phyloP scores from a whole-genome alignment of 805 yeast species.

The Saccharomycopsis schoenii region DNA sequence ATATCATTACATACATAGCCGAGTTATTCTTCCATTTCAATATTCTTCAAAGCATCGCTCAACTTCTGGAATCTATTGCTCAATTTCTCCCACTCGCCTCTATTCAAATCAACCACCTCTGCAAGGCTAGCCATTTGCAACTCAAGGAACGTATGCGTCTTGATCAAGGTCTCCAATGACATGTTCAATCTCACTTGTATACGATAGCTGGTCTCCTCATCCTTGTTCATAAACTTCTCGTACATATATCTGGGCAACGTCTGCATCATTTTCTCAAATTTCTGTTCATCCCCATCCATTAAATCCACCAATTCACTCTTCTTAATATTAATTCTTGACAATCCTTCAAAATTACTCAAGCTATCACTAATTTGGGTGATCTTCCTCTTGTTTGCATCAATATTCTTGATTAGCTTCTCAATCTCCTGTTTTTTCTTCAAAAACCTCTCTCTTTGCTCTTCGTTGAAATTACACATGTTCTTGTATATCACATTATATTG shows the following conservation, averaged over 20 bases:
- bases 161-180: constrained; percentile 10
- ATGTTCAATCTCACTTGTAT: constrained; percentile 4
- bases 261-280: neutral
- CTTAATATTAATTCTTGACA: neutral
- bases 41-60: neutral
- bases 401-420: constrained; percentile 1
- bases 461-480: constrained; percentile 1
- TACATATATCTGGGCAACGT: neutral
- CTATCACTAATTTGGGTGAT: constrained; percentile 2
- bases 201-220: neutral
- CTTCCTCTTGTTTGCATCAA: constrained; percentile 4
- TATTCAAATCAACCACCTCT: constrained; percentile 3
- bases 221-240: neutral
- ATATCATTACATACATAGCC: neutral
- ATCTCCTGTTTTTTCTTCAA: constrained; percentile 1
- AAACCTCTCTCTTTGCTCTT: constrained; percentile 2
- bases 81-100: constrained; percentile 6
- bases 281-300: constrained; percentile 7
- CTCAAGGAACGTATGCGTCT: constrained; percentile 6
- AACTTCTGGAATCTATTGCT: constrained; percentile 6
- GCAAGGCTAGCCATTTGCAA: constrained; percentile 3
- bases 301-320: constrained; percentile 3
- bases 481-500: constrained; percentile 6
- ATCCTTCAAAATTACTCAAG: neutral
- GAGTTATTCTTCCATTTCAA: neutral